A percentile compares a stretch with the other conserved stretches of the same genome.
phyloP scores from a whole-genome alignment of 352 stramenopile genomes.

The Pythium aquatile region DNA sequence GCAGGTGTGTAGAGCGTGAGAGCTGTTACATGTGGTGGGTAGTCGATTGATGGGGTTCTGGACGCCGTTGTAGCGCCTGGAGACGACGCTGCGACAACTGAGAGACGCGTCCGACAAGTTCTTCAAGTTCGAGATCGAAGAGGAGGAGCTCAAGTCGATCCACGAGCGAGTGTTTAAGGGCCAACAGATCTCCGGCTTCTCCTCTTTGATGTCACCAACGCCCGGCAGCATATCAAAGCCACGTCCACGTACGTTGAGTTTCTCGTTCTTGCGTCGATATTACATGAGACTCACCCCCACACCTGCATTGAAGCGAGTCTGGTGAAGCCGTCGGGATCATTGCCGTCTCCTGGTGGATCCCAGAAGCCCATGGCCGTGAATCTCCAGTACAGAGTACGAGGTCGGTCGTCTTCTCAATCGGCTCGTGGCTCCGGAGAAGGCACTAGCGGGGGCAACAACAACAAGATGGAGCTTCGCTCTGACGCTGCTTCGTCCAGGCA shows the following conservation, averaged over 20 bases:
- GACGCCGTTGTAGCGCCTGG: constrained; percentile 43
- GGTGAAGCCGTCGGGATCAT: constrained; percentile 14
- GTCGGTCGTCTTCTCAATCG: constrained; percentile 32
- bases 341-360: constrained; percentile 19
- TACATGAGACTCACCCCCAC: background rate
- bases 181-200: constrained; percentile 1
- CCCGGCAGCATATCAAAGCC: constrained; percentile 24
- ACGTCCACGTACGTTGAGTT: constrained; percentile 27
- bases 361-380: constrained; percentile 33
- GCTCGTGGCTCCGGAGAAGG: constrained; percentile 2
- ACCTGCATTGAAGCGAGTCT: constrained; percentile 12
- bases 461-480: constrained; percentile 25
- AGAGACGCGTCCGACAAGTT: constrained; percentile 84
- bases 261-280: background rate
- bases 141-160: constrained; percentile 87
- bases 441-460: constrained; percentile 49
- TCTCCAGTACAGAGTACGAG: constrained; percentile 63
- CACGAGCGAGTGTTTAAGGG: constrained; percentile 54
- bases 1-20: constrained; percentile 21
- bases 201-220: background rate
- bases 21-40: too few species aligned
- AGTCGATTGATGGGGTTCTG: background rate
- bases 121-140: constrained; percentile 94
- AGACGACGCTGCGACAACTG: constrained; percentile 59
- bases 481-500: constrained; percentile 16